phyloP scores from a whole-genome alignment of 305 asterid genomes.

The Fraxinus albicans region DNA sequence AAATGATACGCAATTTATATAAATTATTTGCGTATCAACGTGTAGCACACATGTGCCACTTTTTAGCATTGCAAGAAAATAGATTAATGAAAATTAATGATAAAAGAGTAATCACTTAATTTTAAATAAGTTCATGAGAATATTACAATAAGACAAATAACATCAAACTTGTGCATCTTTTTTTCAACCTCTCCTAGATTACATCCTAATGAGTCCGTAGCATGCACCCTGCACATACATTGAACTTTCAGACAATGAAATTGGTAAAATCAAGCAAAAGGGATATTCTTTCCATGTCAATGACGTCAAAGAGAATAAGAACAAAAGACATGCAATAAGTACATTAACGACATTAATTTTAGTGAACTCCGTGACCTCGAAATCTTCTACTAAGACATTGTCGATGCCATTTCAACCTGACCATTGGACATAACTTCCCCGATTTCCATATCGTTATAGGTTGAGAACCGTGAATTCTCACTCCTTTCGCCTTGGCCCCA shows the following conservation, averaged over 20 bases:
- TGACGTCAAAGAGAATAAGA: not conserved
- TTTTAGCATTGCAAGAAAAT: not conserved
- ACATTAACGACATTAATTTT: not conserved
- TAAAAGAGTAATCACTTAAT: not conserved
- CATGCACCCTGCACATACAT: not conserved
- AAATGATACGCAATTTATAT: not conserved
- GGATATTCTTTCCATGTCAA: not conserved
- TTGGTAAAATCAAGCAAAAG: not conserved
- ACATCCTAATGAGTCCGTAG: not conserved
- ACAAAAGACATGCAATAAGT: not conserved
- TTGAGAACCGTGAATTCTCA: conserved; percentile 43
- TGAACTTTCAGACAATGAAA: not conserved
- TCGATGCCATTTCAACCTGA: conserved; percentile 41
- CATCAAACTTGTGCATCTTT: not conserved
- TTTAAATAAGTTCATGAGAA: not conserved
- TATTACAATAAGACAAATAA: not conserved
- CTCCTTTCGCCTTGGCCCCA: conserved; percentile 68
- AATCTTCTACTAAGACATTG: not conserved
- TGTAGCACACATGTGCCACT: not conserved
- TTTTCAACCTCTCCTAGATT: not conserved
- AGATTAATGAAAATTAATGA: not conserved
- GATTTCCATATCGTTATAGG: conserved; percentile 37
- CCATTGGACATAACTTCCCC: conserved; percentile 30
- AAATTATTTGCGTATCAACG: not conserved
- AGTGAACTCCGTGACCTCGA: not conserved